phyloP scores from a whole-genome alignment of 2,329 filamentous ascomycete species.

The Penicillium hordei region DNA sequence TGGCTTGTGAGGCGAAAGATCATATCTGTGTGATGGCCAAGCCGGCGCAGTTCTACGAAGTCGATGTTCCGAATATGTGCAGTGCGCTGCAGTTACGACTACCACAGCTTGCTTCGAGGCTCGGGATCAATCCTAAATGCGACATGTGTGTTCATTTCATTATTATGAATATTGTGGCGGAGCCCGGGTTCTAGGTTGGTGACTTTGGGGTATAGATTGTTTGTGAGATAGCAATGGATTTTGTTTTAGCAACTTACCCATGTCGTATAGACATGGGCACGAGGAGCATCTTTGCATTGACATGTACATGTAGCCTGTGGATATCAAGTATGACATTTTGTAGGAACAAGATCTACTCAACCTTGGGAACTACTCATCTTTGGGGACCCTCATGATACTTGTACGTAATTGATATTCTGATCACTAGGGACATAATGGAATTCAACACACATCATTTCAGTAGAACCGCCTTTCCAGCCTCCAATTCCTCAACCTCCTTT shows the following conservation, averaged over 20 bases:
- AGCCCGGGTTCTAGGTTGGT: neutral
- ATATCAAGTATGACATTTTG: neutral
- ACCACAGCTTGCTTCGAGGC: neutral
- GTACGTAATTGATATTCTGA: neutral
- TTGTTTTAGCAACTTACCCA: too few relatives aligned
- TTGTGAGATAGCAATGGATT: neutral
- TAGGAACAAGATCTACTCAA: neutral
- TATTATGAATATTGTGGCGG: neutral
- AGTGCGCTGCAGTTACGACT: neutral
- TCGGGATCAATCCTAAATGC: neutral
- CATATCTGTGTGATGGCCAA: neutral
- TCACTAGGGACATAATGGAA: too few relatives aligned
- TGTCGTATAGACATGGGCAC: too few relatives aligned
- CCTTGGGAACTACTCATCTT: too few relatives aligned
- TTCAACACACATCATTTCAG: neutral
- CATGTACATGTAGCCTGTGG: neutral
- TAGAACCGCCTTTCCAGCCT: slow-evolving; percentile 32
- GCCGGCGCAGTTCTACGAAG: neutral
- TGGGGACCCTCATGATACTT: neutral
- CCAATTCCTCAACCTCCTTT: slow-evolving; percentile 49
- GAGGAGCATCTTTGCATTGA: neutral
- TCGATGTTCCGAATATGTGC: neutral
- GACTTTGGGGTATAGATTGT: neutral
- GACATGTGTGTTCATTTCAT: slow-evolving; percentile 1
- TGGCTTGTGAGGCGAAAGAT: neutral